Conservation (phyloP, 805 yeast species). For the Wickerhamomyces sydowiorum region DNA sequence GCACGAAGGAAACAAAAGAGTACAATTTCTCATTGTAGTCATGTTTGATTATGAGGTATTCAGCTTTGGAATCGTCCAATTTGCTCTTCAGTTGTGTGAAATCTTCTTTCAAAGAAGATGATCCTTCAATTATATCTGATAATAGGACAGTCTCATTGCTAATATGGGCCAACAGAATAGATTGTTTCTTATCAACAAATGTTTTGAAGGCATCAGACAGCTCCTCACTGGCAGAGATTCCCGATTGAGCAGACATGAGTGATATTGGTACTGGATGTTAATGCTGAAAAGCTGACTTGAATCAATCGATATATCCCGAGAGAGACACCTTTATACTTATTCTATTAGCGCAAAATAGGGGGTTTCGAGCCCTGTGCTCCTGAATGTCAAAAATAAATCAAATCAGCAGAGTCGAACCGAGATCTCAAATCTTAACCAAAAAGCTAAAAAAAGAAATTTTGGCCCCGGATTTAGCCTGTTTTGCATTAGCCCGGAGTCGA, state of each 20-base stretch:
- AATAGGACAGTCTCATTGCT: conserved; percentile 30
- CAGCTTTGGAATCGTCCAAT: conserved; percentile 34
- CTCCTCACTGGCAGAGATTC: conserved; percentile 42
- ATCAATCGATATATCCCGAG: too few relatives aligned
- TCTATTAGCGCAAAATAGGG: too few relatives aligned
- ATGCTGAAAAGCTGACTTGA: too few relatives aligned
- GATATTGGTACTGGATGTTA: too few relatives aligned
- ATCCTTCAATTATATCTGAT: conserved; percentile 25
- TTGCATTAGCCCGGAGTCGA: conserved; percentile 54
- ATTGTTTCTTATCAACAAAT: conserved; percentile 27
- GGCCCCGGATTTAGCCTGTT: too few relatives aligned
- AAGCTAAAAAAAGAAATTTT: too few relatives aligned
- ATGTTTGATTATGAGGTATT: conserved; percentile 44
- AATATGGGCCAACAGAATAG: conserved; percentile 35
- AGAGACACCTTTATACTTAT: too few relatives aligned
- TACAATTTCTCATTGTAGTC: conserved; percentile 23
- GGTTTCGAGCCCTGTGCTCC: too few relatives aligned
- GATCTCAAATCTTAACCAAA: too few relatives aligned
- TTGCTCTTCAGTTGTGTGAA: conserved; percentile 27
- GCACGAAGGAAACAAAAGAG: conserved; percentile 76
- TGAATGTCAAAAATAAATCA: too few relatives aligned
- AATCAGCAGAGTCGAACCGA: too few relatives aligned
- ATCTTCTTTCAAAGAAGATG: conserved; percentile 27
- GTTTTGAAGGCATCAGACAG: conserved; percentile 40
- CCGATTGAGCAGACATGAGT: conserved; percentile 72